Conservation (phyloP, 2,329 filamentous ascomycete genomes). For the Bipolaris bicolor region DNA sequence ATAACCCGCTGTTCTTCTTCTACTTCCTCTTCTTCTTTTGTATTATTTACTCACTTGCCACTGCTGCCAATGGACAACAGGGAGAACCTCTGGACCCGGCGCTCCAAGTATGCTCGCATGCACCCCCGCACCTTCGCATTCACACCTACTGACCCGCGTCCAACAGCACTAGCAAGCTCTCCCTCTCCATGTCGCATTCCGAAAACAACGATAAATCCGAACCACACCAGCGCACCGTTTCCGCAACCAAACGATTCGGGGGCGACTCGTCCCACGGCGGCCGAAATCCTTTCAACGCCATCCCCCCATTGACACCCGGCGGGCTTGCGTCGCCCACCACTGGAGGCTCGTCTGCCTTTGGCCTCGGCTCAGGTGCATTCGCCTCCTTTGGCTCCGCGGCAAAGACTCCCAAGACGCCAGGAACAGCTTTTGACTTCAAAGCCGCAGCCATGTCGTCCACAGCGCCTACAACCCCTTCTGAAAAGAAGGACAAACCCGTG, state of each 20-base stretch:
- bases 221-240: slow-evolving; percentile 65
- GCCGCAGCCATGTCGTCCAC: slow-evolving; percentile 57
- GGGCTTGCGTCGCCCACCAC: slow-evolving; percentile 74
- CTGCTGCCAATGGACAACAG: slow-evolving; percentile 50
- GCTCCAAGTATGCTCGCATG: slow-evolving; percentile 71
- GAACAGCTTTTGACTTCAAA: slow-evolving; percentile 78
- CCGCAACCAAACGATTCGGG: slow-evolving; percentile 76
- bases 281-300: slow-evolving; percentile 78
- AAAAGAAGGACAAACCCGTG: slow-evolving; percentile 61
- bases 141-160: slow-evolving; percentile 37
- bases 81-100: slow-evolving; percentile 73
- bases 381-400: slow-evolving; percentile 84
- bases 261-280: slow-evolving; percentile 77
- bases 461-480: slow-evolving; percentile 62
- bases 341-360: slow-evolving; percentile 85
- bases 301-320: slow-evolving; percentile 71
- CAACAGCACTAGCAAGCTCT: slow-evolving; percentile 83
- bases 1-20: slow-evolving; percentile 22
- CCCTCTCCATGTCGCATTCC: slow-evolving; percentile 75
- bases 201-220: slow-evolving; percentile 59
- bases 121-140: slow-evolving; percentile 23
- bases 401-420: slow-evolving; percentile 87
- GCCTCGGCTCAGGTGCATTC: slow-evolving; percentile 92
- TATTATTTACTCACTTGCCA: slow-evolving; percentile 15
- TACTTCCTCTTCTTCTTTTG: slow-evolving; percentile 6